Evolutionary conservation across 208 protist genomes (phyloP), one percentile per base, ranked within the genome.

Genomic region (Naegleria fowleri): DNA sequence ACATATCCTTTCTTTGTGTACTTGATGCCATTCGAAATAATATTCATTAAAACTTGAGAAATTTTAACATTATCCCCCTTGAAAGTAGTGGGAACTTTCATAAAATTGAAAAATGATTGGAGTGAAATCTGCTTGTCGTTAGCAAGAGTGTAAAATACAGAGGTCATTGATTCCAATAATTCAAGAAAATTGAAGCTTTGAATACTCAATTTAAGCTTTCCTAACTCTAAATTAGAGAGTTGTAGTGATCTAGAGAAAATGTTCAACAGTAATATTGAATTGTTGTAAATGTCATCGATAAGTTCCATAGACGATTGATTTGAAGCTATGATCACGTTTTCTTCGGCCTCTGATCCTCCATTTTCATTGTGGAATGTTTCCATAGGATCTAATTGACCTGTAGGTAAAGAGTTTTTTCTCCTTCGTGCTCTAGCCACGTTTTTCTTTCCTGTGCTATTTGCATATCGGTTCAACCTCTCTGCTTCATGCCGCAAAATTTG

Each of bases 81-180:
- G 9, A 79, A 79, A 36, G n/a, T 36, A 36, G n/a, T 13, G 2
- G 67, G 67, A 11, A 79, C 67, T 36, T 79, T 79, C n/a, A 36
- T n/a, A 79, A 79, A 79, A 79, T 79, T 33, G n/a, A 79, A 79
- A 79, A 79, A 79, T 36, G 67, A 79, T 79, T 79, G 67, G 9
- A 79, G 7, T 36, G 29, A 79, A 79, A 79, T 79, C 1, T n/a
- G 25, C 9, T 79, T 79, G 25, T 79, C 67, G 9, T 36, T 13
- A 2, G 67, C 67, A 11, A 79, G n/a, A 36, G 67, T 79, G 29
- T 36, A 79, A 79, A 79, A 79, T 7, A 79, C 67, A 36, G 67
- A 79, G 9, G 29, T 79, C 67, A 79, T 79, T 2, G 67, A 36
- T 79, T 79, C 67, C 67, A 79, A 36, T 9, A 79, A 36, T 36